These are phyloP conservation scores for Blumeria graminis DNA, from an alignment of 2,329 filamentous ascomycete species.

Conservation along the genomic window DNA sequence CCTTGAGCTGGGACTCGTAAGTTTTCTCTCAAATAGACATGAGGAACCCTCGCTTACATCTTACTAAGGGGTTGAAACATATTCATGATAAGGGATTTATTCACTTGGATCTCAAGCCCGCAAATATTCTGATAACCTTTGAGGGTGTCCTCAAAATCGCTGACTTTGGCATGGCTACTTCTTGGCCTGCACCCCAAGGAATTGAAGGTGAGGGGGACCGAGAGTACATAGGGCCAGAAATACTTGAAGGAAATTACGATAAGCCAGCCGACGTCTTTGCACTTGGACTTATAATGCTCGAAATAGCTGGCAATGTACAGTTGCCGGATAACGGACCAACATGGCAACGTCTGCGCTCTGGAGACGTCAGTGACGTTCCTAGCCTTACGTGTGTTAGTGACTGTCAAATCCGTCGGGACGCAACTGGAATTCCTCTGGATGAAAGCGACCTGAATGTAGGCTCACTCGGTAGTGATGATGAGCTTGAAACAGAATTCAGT, in stretches of 20 bases:
- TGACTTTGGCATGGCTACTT: constrained; percentile 62
- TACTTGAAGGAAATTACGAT: constrained; percentile 64
- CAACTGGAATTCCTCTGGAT: constrained; percentile 40
- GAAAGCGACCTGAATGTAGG: constrained; percentile 14
- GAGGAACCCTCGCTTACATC: constrained; percentile 9
- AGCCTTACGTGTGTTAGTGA: constrained; percentile 63
- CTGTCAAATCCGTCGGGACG: constrained; percentile 47
- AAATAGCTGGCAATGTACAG: constrained; percentile 82
- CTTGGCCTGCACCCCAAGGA: constrained; percentile 49
- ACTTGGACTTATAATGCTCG: constrained; percentile 78
- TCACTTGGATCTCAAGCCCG: constrained; percentile 66
- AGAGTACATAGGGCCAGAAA: constrained; percentile 87
- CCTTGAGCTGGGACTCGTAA: constrained; percentile 59
- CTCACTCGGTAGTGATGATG: constrained; percentile 18
- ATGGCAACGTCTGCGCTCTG: constrained; percentile 74
- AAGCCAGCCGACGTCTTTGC: constrained; percentile 88
- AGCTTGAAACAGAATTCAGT: constrained; percentile 17
- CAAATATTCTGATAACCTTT: constrained; percentile 61
- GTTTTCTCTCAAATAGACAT: constrained; percentile 14
- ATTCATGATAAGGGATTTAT: constrained; percentile 77
- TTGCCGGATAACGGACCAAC: constrained; percentile 79
- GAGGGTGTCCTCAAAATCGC: constrained; percentile 66
- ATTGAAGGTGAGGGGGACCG: constrained; percentile 87
- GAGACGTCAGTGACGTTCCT: constrained; percentile 72
- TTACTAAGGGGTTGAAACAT: constrained; percentile 51